Base-by-base conservation (phyloP, 23 red algal species). In the Gracilaria caudata region DNA sequence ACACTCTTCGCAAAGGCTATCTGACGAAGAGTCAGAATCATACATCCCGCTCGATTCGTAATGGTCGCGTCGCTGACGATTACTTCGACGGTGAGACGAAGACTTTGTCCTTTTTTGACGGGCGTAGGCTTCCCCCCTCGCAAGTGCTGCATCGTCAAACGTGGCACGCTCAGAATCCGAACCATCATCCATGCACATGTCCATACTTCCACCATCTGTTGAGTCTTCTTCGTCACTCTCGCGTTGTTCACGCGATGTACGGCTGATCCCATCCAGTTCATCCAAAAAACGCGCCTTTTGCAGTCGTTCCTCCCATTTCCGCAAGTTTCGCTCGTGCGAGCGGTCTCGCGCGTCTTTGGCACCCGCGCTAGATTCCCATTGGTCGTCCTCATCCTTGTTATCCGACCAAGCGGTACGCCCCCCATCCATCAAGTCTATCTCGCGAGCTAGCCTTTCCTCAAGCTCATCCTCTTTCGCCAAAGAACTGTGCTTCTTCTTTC, bases 161-260 rank as follows among this genome's bases (percentile, higher is more conserved):
- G 47, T 85, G 2, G 53, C 83, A 32, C 65, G 83, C 28, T 87
- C 83, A 47, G 83, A 87, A 35, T 87, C 83, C 4, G 83, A 87
- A 25, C 39, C 83, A 25, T 60, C 83, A 24, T 87, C 83, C 10
- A 41, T 57, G 35, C 65, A 59, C 39, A 85, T 68, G 44, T 85
- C 57, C 29, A 40, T 29, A 40, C 80, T 63, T 34, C 57, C 80
- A 36, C 23, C 80, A 37, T 83, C 61, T 45, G 80, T 57, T 0
- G 80, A 83, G n/a, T 45, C 35, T 35, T 83, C 55, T 17, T 79
- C 41, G 17, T 34, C 46, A 3, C 35, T 1, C 33, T 0, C 32
- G 29, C 14, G 5, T 79, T 56, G 29, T 14, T 79, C 75, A 14
- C 46, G 19, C 7, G 39, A 46, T 33, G 75, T 20, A 17, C 53